Conservation (phyloP, 148 eudicot genomes). For the Rhododendron mucronatum region DNA sequence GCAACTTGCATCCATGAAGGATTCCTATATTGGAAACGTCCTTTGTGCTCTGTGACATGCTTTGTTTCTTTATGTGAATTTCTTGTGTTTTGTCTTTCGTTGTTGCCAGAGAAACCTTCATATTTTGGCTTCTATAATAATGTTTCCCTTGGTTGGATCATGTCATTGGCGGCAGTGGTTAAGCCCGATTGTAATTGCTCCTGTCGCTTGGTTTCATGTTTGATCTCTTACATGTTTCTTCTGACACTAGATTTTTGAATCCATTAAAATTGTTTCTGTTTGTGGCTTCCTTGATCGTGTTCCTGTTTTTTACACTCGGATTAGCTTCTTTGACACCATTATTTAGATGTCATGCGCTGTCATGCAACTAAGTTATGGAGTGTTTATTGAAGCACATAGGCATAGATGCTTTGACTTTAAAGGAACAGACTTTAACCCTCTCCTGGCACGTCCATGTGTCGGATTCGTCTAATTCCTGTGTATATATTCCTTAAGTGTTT, state of each 20-base stretch:
- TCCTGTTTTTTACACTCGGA: not conserved
- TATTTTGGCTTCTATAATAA: not conserved
- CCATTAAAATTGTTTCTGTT: not conserved
- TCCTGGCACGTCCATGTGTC: not conserved
- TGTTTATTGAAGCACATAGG: not conserved
- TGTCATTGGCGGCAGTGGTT: not conserved
- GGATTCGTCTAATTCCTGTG: not conserved
- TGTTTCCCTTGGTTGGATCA: not conserved
- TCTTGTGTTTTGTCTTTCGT: too few species aligned
- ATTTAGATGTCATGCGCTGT: not conserved
- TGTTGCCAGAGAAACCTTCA: not conserved
- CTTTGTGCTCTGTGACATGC: not conserved
- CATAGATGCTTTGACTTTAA: not conserved
- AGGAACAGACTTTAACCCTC: not conserved
- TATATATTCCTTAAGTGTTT: not conserved
- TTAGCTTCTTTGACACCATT: not conserved
- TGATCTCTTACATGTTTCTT: too few species aligned
- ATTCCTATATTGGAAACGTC: not conserved
- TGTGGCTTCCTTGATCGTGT: not conserved
- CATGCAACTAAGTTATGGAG: not conserved
- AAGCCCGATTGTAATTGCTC: too few species aligned
- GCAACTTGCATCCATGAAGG: not conserved
- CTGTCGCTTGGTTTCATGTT: too few species aligned
- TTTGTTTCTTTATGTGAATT: not conserved
- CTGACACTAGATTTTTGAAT: not conserved